A percentile compares a stretch with the other conserved stretches of the same genome.
Evolutionary conservation across 805 yeast species (phyloP).

Genomic region (Cyberlindnera suaveolens): DNA sequence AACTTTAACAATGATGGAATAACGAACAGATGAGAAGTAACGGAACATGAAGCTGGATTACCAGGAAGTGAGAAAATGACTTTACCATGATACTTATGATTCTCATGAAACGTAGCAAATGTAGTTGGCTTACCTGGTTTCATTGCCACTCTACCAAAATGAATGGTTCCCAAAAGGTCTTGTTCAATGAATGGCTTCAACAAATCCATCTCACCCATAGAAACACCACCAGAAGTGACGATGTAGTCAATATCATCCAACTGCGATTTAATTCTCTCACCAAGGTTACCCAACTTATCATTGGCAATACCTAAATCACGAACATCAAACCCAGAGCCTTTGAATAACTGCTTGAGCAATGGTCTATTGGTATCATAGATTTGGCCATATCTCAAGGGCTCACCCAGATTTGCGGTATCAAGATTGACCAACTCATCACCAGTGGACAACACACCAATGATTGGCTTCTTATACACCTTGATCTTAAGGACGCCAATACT

Average conservation of each 20-base stretch:
- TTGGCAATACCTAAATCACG: slow-evolving; percentile 46
- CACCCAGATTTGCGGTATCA: slow-evolving; percentile 1
- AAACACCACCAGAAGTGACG: slow-evolving; percentile 52
- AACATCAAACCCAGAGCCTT: slow-evolving; percentile 31
- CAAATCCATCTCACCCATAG: slow-evolving; percentile 52
- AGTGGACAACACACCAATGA: slow-evolving; percentile 42
- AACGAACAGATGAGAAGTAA: slow-evolving; percentile 41
- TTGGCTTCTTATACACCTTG: slow-evolving; percentile 35
- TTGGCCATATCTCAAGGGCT: slow-evolving; percentile 31
- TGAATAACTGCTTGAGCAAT: slow-evolving; percentile 31
- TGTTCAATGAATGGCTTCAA: slow-evolving; percentile 43
- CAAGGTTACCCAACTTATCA: slow-evolving; percentile 31
- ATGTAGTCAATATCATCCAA: slow-evolving; percentile 34
- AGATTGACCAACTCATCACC: slow-evolving; percentile 45
- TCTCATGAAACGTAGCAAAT: slow-evolving; percentile 36
- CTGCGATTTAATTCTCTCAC: slow-evolving; percentile 15
- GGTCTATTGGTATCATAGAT: slow-evolving; percentile 48
- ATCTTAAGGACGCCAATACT: slow-evolving; percentile 37
- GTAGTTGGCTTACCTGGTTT: slow-evolving; percentile 58
- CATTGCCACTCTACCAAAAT: slow-evolving; percentile 52
- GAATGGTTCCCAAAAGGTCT: slow-evolving; percentile 35
- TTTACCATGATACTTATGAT: slow-evolving; percentile 17
- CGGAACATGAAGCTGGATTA: slow-evolving; percentile 50
- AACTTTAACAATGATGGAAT: slow-evolving; percentile 36
- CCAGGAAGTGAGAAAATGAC: slow-evolving; percentile 48